Percentiles rank a stretch among this genome's conserved stretches.
These are phyloP conservation scores for Fragilaria crotonensis DNA, from an alignment of 108 stramenopile species.

Conservation along the genomic window DNA sequence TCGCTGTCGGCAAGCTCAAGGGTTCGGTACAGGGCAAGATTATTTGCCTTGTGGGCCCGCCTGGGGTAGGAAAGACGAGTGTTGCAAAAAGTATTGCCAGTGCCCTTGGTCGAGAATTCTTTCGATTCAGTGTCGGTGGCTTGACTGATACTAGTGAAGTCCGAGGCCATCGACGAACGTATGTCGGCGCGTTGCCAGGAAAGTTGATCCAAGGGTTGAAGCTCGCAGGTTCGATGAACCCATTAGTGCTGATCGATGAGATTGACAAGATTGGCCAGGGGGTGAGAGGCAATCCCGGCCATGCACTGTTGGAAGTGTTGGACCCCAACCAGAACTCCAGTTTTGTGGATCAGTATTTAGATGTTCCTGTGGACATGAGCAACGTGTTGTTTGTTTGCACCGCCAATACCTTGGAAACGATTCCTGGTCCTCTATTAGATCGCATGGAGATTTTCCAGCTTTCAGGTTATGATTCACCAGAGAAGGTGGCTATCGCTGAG, in stretches of 20 bases:
- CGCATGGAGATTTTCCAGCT: conserved; percentile 97
- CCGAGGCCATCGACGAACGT: conserved; percentile 97
- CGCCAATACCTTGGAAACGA: conserved; percentile 88
- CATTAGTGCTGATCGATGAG: conserved; percentile 95
- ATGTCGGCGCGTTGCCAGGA: conserved; percentile 98
- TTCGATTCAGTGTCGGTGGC: conserved; percentile 95
- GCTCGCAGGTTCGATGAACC: conserved; percentile 75
- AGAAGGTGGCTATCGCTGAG: conserved; percentile 95
- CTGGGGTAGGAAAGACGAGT: conserved; percentile 80
- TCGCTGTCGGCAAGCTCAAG: conserved; percentile 94
- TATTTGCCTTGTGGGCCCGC: conserved; percentile 91
- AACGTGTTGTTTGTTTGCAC: conserved; percentile 96
- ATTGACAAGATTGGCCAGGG: conserved; percentile 94
- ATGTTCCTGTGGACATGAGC: conserved; percentile 95
- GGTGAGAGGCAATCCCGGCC: conserved; percentile 91
- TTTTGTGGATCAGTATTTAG: conserved; percentile 96
- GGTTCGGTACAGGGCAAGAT: conserved; percentile 94
- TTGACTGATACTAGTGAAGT: conserved; percentile 92
- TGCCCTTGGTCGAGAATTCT: conserved; percentile 91
- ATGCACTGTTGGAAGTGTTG: conserved; percentile 89
- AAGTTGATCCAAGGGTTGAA: conserved; percentile 96
- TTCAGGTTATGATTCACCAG: conserved; percentile 95
- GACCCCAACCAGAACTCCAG: conserved; percentile 90
- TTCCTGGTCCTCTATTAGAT: conserved; percentile 94
- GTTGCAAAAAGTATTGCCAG: conserved; percentile 92